A percentile compares a stretch with the other conserved stretches of the same genome.
Conservation (phyloP, 305 asterid species). For the Vinca major region DNA sequence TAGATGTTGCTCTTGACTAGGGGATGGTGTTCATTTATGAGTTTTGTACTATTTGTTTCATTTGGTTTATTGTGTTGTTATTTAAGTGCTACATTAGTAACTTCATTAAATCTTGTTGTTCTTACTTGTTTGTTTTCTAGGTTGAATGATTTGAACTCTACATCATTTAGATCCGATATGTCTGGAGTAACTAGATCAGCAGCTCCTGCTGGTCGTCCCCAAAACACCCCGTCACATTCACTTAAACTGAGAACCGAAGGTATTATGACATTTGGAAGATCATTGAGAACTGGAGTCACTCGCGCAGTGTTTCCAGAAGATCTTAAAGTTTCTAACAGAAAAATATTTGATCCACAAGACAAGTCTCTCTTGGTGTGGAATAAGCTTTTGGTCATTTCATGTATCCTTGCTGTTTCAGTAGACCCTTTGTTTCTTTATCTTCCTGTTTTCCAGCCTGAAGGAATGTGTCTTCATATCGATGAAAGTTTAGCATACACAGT, state of each 20-base stretch:
- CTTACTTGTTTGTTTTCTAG: slow-evolving; percentile 24
- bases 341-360: slow-evolving; percentile 93
- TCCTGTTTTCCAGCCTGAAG: slow-evolving; percentile 59
- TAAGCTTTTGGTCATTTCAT: slow-evolving; percentile 62
- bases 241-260: slow-evolving; percentile 70
- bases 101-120: neutral
- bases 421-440: slow-evolving; percentile 90
- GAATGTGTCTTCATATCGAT: slow-evolving; percentile 75
- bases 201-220: slow-evolving; percentile 27
- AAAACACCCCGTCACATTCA: slow-evolving; percentile 42
- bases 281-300: slow-evolving; percentile 65
- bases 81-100: neutral
- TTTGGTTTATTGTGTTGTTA: neutral
- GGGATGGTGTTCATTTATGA: no score
- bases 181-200: slow-evolving; percentile 31
- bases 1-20: no score
- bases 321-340: slow-evolving; percentile 54
- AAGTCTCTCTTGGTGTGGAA: slow-evolving; percentile 80
- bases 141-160: slow-evolving; percentile 51
- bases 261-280: slow-evolving; percentile 63
- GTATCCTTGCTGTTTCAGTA: slow-evolving; percentile 70
- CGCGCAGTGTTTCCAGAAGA: slow-evolving; percentile 92
- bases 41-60: no score
- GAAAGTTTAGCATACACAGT: slow-evolving; percentile 58
- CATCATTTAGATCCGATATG: slow-evolving; percentile 59